Evolutionary conservation across 805 yeast genomes (phyloP).

Genomic region (Monosporozyma servazzii): DNA sequence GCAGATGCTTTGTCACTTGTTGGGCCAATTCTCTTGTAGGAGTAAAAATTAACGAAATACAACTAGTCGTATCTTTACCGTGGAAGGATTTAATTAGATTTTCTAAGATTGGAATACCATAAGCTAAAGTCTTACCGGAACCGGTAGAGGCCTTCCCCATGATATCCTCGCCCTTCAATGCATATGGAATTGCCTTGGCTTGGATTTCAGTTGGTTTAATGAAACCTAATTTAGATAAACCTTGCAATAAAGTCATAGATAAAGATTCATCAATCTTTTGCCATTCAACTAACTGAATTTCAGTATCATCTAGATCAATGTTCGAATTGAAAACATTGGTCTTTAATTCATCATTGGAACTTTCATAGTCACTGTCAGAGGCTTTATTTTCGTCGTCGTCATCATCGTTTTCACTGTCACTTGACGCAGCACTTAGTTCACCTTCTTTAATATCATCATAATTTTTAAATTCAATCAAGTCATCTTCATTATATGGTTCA

Average conservation of each 20-base stretch:
- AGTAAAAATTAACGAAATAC: conserved; percentile 74
- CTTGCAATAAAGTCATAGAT: conserved; percentile 51
- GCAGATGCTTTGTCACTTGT: conserved; percentile 80
- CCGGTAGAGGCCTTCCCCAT: conserved; percentile 97
- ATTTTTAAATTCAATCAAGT: conserved; percentile 24
- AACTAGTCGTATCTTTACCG: conserved; percentile 27
- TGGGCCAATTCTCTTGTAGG: conserved; percentile 97
- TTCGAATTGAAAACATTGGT: conserved; percentile 22
- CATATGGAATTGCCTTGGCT: conserved; percentile 60
- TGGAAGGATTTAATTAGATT: conserved; percentile 29
- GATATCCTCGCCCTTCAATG: conserved; percentile 66
- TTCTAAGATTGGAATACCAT: conserved; percentile 86
- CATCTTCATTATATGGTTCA: conserved; percentile 7
- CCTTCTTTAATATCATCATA: conserved; percentile 28
- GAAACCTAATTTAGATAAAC: conserved; percentile 52
- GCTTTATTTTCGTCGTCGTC: conserved; percentile 16
- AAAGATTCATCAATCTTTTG: conserved; percentile 29
- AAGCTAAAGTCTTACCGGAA: conserved; percentile 94
- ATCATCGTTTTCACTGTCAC: conserved; percentile 22
- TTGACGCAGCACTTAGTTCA: conserved; percentile 20
- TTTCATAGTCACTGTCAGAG: conserved; percentile 8
- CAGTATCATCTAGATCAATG: conserved; percentile 20
- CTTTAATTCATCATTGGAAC: conserved; percentile 16
- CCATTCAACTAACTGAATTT: conserved; percentile 56
- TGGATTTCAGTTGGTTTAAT: conserved; percentile 79